Evolutionary conservation across 768 basidiomycete species (phyloP).

Genomic region (Goffeauzyma gilvescens): DNA sequence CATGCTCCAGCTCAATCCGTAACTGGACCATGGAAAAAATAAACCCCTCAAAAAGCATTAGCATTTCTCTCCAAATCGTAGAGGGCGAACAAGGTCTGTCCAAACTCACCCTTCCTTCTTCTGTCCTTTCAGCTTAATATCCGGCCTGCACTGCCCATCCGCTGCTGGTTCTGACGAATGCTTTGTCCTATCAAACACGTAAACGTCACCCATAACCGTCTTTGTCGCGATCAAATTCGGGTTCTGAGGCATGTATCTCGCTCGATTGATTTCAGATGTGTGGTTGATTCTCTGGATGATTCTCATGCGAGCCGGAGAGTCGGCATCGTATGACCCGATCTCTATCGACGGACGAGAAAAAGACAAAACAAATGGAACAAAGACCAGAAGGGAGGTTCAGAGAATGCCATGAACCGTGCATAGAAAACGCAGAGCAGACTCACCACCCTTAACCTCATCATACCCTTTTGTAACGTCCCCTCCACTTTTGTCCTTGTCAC

Average conservation of each 20-base stretch:
- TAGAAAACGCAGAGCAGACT: no score
- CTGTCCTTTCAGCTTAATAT: constrained; percentile 79
- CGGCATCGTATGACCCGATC: constrained; percentile 74
- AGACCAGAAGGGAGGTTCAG: background rate
- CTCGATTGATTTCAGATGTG: constrained; percentile 83
- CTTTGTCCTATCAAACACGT: constrained; percentile 92
- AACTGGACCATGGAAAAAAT: constrained; percentile 38
- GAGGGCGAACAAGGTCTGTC: background rate
- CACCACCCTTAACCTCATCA: constrained; percentile 67
- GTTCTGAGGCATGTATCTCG: constrained; percentile 98
- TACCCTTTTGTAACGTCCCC: constrained; percentile 59
- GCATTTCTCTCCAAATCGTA: background rate
- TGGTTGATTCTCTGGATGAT: constrained; percentile 91
- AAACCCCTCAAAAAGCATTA: background rate
- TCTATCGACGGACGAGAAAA: no score
- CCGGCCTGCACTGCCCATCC: constrained; percentile 66
- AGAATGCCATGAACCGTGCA: no score
- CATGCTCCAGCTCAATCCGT: constrained; percentile 85
- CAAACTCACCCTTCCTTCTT: constrained; percentile 66
- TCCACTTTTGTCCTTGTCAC: constrained; percentile 39
- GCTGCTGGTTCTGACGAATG: constrained; percentile 82
- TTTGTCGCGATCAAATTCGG: constrained; percentile 94
- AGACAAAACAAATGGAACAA: no score
- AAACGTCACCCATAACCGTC: constrained; percentile 68
- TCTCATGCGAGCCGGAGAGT: constrained; percentile 66